Base-by-base conservation (phyloP, 1,284 basidiomycete genomes). In the Ustilago xerochloae region DNA sequence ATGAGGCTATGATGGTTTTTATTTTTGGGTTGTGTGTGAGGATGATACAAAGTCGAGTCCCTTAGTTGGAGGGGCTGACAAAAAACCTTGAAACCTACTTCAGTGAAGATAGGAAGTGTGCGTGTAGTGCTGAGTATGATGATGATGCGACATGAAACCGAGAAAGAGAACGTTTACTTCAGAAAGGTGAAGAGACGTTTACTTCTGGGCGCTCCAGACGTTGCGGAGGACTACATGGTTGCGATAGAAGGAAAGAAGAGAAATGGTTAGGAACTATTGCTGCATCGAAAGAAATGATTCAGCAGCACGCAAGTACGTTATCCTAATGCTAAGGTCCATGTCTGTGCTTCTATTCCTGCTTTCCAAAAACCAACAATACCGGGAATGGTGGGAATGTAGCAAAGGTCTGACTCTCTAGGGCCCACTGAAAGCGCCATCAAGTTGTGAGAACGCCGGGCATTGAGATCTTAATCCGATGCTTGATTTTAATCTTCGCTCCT, bases 391-490 rank as follows among this genome's bases (percentile, higher is more conserved):
- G 15, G 35, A 46, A 77, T 82, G 76, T 82, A 55, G 77, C 75
- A 75, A 72, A 73, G 75, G 77, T 82, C 79, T 82, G 80, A 82
- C 80, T 75, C 80, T 82, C 80, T 66, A 54, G 49, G 66, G 62
- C 70, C 75, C 78, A 80, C 69, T 74, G 66, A 75, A 67, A 47
- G 48, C 26, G 43, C 9, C 24, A n/a, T 28, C 57, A 29, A 36
- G 48, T 39, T 46, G 32, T 45, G 47, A 47, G 41, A 53, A 26
- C 43, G 18, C 66, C 63, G 72, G 62, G 74, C 66, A 73, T 71
- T 70, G 72, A 82, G 80, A 78, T 82, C 80, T 82, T 81, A 82
- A 75, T 73, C 77, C 73, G 74, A 63, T 70, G 66, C 75, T 65
- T 50, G 28, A 41, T 33, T 29, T 77, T 70, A 22, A 36, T 81